A percentile compares a stretch with the other conserved stretches of the same genome.
phyloP scores from a whole-genome alignment of 345 rosid species.

The Durio zibethinus region DNA sequence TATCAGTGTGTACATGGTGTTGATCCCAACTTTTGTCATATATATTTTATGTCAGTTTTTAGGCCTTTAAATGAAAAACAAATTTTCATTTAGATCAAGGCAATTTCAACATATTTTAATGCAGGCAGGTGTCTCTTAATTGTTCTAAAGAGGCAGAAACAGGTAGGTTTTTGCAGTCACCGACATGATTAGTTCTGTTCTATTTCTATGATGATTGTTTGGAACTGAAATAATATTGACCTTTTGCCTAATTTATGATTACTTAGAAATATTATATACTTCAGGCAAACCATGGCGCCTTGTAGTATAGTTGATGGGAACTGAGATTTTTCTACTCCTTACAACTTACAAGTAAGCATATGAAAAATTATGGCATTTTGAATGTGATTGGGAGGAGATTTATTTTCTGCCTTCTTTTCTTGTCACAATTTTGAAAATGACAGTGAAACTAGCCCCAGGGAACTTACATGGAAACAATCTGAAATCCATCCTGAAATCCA shows the following conservation, averaged over 20 bases:
- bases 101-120: constrained; percentile 11
- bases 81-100: neutral
- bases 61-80: neutral
- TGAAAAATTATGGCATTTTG: neutral
- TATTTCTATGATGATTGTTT: constrained; percentile 31
- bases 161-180: constrained; percentile 16
- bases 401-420: neutral
- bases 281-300: constrained; percentile 9
- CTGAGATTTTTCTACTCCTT: constrained; percentile 14
- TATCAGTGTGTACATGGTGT: neutral
- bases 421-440: constrained; percentile 9
- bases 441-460: constrained; percentile 18
- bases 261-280: constrained; percentile 12
- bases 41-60: neutral
- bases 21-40: neutral
- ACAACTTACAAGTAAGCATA: constrained; percentile 10
- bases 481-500: constrained; percentile 26
- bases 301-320: neutral
- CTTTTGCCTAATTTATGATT: constrained; percentile 30
- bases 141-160: constrained; percentile 39
- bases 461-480: neutral
- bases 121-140: constrained; percentile 30
- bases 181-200: constrained; percentile 28
- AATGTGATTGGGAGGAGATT: neutral
- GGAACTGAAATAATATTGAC: constrained; percentile 16